Evolutionary conservation across 306 rosid genomes (phyloP), one percentile per base, ranked within the genome.

Genomic region (Lathyrus sativus): DNA sequence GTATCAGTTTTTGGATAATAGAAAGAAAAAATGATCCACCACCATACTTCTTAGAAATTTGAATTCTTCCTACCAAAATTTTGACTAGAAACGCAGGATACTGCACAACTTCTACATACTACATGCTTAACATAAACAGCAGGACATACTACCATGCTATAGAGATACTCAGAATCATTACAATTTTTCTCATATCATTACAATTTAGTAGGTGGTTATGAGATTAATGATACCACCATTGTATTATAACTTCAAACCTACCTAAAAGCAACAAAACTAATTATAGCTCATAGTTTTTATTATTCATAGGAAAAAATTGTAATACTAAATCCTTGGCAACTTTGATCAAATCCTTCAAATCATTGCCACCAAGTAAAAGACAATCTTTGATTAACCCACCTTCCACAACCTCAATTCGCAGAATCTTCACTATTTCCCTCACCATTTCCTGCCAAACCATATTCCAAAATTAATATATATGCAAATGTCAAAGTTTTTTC

Each of bases 331-430:
- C 92, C 78, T 82, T 87, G 64, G 82, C 61, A 50, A 83, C 57
- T 33, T 78, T 83, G 72, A 89, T 64, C 68, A 89, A 67, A 14
- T 85, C 88, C 67, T 80, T 74, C 15, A 92, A 77, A 78, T 92
- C 98, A 26, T 77, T 78, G 75, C 79, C 74, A 12, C 91, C 92
- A 77, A 92, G 6, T 71, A 85, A 88, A 38, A 92, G 89, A 49
- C 92, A 89, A 51, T 92, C 98, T 81, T 61, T 85, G n/a, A 92
- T 65, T 12, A 92, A 74, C 41, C 81, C 92, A 13, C 96, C 98
- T 19, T 88, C 83, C 76, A 81, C 78, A 68, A 86, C 91, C 78
- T 92, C 96, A 31, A 4, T 59, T 12, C 81, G 78, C 78, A 88
- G 78, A n/a, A 84, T 62, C 85, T 82, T 81, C 80, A 85, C 86